These are phyloP conservation scores for Aureobasidium sp. DNA, from an alignment of 2,329 filamentous ascomycete genomes.

Conservation along the genomic window DNA sequence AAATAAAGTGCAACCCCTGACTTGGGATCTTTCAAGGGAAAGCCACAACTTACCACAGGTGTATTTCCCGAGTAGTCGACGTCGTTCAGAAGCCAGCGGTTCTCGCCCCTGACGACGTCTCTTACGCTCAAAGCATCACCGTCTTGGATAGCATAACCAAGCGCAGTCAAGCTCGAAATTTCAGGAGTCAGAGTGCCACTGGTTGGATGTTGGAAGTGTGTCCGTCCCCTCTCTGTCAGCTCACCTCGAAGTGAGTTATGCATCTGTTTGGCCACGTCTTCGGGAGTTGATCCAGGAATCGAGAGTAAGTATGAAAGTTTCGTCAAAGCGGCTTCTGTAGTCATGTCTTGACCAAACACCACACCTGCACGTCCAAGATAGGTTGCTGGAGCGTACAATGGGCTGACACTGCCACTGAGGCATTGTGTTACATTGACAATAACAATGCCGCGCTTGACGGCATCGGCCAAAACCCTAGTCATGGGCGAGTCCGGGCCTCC, in stretches of 20 bases:
- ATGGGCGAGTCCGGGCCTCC: constrained; percentile 72
- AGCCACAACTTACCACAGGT: constrained; percentile 35
- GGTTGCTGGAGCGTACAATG: constrained; percentile 42
- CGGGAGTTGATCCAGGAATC: constrained; percentile 53
- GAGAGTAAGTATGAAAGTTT: constrained; percentile 84
- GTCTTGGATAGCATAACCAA: constrained; percentile 73
- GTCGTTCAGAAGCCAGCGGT: constrained; percentile 62
- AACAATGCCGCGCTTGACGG: constrained; percentile 72
- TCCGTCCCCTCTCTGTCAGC: constrained; percentile 67
- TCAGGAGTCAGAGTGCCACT: constrained; percentile 47
- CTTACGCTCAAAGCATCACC: constrained; percentile 60
- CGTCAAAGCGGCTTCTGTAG: constrained; percentile 81
- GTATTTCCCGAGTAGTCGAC: constrained; percentile 80
- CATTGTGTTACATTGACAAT: constrained; percentile 92
- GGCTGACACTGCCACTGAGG: constrained; percentile 42
- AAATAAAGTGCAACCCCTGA: no score
- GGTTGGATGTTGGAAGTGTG: constrained; percentile 66
- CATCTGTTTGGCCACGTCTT: constrained; percentile 65
- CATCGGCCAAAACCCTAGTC: constrained; percentile 68
- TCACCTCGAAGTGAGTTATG: constrained; percentile 72
- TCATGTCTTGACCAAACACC: constrained; percentile 83
- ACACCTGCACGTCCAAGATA: constrained; percentile 76
- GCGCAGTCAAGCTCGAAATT: constrained; percentile 62
- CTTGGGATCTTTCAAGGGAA: neutral
- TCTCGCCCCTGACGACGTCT: constrained; percentile 61